These are phyloP conservation scores for Plasmodium gonderi DNA, from an alignment of 169 alveolate species.

Conservation along the genomic window DNA sequence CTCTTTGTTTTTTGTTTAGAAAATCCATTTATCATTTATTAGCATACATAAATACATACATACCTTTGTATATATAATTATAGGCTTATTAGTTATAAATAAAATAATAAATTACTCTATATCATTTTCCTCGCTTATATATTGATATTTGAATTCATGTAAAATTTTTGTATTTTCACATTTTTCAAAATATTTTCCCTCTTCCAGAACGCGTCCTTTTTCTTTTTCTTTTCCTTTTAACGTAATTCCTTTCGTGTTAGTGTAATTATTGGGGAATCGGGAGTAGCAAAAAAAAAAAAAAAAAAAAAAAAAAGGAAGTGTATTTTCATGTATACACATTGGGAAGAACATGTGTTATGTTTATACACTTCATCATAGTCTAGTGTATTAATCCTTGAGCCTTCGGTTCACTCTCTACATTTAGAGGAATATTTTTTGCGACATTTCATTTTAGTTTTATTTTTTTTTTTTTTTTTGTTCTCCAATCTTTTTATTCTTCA, in stretches of 20 bases:
- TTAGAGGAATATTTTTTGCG: too few species aligned
- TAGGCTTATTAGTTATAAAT: too few species aligned
- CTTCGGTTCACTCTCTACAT: too few species aligned
- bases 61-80: neutral
- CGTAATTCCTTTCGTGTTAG: neutral
- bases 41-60: neutral
- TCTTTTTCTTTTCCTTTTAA: neutral
- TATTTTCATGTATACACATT: neutral
- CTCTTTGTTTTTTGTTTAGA: neutral
- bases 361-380: too few species aligned
- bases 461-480: too few species aligned
- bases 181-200: neutral
- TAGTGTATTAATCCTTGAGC: too few species aligned
- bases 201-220: neutral
- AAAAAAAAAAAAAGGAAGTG: neutral
- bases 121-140: neutral
- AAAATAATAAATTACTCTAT: neutral
- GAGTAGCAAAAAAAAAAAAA: neutral
- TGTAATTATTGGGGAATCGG: neutral
- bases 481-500: too few species aligned
- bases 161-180: neutral
- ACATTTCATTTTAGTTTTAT: too few species aligned
- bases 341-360: too few species aligned
- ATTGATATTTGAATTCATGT: neutral
- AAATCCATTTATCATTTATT: neutral